Conservation (phyloP, 140 eudicot genomes). For the Bidens hawaiensis region DNA sequence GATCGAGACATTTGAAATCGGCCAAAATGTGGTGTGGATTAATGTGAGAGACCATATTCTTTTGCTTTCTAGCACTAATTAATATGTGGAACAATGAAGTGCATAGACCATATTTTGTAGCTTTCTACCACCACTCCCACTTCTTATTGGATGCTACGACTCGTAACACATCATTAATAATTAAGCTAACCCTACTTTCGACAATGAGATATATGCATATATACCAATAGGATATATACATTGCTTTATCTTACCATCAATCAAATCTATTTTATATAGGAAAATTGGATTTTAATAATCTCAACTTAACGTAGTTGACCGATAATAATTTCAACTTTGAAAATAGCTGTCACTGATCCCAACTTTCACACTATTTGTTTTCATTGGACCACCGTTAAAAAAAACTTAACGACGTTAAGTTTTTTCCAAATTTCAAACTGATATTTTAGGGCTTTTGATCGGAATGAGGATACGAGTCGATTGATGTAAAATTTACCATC, state of each 20-base stretch:
- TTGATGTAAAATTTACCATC: too few relatives aligned
- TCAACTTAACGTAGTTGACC: too few relatives aligned
- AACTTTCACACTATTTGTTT: too few relatives aligned
- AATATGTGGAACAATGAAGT: not conserved
- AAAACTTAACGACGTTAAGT: too few relatives aligned
- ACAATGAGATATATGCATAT: not conserved
- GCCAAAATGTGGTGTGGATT: slow-evolving; percentile 7
- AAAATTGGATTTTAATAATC: too few relatives aligned
- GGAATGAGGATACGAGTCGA: too few relatives aligned
- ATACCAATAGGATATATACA: not conserved
- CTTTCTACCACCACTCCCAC: slow-evolving; percentile 21
- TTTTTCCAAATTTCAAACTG: too few relatives aligned
- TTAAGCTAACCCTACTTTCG: not conserved
- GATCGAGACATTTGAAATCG: slow-evolving; percentile 14
- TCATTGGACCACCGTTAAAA: too few relatives aligned
- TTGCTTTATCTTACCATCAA: not conserved
- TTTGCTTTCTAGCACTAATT: slow-evolving; percentile 23
- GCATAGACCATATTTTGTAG: slow-evolving; percentile 21
- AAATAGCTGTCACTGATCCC: too few relatives aligned
- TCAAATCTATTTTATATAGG: too few relatives aligned
- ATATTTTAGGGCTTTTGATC: too few relatives aligned
- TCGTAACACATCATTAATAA: slow-evolving; percentile 2
- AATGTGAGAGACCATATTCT: slow-evolving; percentile 16
- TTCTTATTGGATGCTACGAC: slow-evolving; percentile 11
- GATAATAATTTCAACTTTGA: too few relatives aligned